Conservation (phyloP, 441 rosid species). For the Jatropha multifida region DNA sequence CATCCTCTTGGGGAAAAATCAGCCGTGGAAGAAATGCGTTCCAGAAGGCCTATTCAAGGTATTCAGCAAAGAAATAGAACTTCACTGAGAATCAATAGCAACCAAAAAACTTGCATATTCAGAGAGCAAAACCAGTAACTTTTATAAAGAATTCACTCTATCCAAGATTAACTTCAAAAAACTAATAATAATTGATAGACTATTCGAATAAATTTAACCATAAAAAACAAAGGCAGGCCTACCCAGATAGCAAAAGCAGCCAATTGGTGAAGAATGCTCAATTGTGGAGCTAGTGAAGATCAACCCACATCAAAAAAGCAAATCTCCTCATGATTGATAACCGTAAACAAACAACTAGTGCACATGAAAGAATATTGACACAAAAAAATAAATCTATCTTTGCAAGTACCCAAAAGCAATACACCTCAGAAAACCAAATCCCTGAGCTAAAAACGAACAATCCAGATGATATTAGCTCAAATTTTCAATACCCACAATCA, state of each 20-base stretch:
- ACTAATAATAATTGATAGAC: neutral
- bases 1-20: slow-evolving; percentile 12
- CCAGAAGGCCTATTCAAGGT: slow-evolving; percentile 14
- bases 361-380: slow-evolving; percentile 14
- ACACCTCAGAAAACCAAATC: neutral
- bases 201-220: slow-evolving; percentile 17
- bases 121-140: slow-evolving; percentile 6
- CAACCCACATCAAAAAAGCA: slow-evolving; percentile 32
- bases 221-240: slow-evolving; percentile 8
- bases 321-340: slow-evolving; percentile 18
- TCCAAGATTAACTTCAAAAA: slow-evolving; percentile 8
- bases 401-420: slow-evolving; percentile 8
- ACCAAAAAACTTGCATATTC: slow-evolving; percentile 2
- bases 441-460: neutral
- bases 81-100: slow-evolving; percentile 10
- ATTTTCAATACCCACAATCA: slow-evolving; percentile 12
- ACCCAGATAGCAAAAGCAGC: slow-evolving; percentile 17
- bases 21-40: slow-evolving; percentile 17
- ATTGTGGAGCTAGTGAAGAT: slow-evolving; percentile 1
- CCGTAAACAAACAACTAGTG: slow-evolving; percentile 19
- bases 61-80: slow-evolving; percentile 5
- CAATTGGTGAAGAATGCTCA: slow-evolving; percentile 3
- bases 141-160: slow-evolving; percentile 9
- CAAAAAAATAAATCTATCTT: neutral
- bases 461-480: neutral